Evolutionary conservation across 2,329 filamentous ascomycete species (phyloP).

Genomic region (Pseudogymnoascus sp.): DNA sequence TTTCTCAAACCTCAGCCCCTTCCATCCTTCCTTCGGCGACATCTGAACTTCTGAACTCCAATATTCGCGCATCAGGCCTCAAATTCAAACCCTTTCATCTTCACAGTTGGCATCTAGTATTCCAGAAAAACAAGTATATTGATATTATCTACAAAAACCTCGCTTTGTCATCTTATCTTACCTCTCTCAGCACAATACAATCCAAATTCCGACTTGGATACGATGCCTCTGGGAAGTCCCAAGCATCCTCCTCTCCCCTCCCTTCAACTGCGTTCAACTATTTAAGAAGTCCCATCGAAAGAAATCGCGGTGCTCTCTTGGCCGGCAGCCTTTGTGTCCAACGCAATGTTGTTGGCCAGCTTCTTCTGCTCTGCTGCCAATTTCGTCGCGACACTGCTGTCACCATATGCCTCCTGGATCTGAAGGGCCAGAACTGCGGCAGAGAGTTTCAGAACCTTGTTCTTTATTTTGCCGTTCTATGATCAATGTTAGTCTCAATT

Average conservation of each 20-base stretch:
- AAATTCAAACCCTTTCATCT: neutral
- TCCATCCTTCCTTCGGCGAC: too few relatives aligned
- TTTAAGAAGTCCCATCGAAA: slow-evolving; percentile 26
- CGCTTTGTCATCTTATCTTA: neutral
- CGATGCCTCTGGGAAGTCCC: neutral
- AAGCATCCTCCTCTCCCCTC: neutral
- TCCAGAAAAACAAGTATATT: neutral
- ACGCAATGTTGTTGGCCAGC: slow-evolving; percentile 43
- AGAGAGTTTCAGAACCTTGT: slow-evolving; percentile 50
- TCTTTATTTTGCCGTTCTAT: slow-evolving; percentile 48
- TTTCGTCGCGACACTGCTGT: slow-evolving; percentile 34
- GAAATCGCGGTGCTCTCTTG: slow-evolving; percentile 33
- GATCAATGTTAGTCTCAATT: neutral
- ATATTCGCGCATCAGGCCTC: neutral
- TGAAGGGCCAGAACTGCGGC: slow-evolving; percentile 42
- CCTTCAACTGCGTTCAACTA: neutral
- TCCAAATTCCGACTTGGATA: neutral
- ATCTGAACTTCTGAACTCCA: neutral
- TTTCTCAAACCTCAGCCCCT: neutral
- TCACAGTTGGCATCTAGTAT: neutral
- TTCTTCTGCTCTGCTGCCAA: slow-evolving; percentile 41
- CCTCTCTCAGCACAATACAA: neutral
- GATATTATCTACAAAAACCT: neutral
- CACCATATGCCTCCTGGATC: slow-evolving; percentile 42
- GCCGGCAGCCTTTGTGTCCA: slow-evolving; percentile 40